These are phyloP conservation scores for Leavenworthia alabamica DNA, from an alignment of 345 rosid genomes.

Conservation along the genomic window DNA sequence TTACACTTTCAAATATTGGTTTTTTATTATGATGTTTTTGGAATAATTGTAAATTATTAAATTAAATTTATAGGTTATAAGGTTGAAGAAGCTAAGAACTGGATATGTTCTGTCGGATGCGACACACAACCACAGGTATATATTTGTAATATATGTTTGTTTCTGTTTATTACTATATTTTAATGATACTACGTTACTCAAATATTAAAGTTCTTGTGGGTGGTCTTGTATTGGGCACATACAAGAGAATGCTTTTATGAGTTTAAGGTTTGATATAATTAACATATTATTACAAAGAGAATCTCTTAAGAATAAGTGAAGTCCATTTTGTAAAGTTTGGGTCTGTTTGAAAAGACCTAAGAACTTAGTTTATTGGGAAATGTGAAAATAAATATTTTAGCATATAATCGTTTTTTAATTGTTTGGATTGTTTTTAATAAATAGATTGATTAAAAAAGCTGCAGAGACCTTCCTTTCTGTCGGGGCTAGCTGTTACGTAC, in stretches of 20 bases:
- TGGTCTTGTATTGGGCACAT: background rate
- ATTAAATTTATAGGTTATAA: slow-evolving; percentile 30
- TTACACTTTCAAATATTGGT: background rate
- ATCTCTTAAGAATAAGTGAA: background rate
- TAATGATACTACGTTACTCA: background rate
- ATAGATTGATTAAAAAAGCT: slow-evolving; percentile 37
- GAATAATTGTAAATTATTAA: background rate
- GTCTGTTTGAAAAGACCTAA: slow-evolving; percentile 28
- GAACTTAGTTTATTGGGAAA: slow-evolving; percentile 8
- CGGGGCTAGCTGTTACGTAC: slow-evolving; percentile 66
- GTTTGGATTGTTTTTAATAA: background rate
- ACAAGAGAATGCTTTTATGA: background rate
- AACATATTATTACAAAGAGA: slow-evolving; percentile 41
- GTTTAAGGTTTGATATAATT: slow-evolving; percentile 29
- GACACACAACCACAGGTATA: slow-evolving; percentile 68
- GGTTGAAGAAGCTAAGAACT: slow-evolving; percentile 65
- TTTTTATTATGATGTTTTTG: background rate
- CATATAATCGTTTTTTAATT: too few species aligned
- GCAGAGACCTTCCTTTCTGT: slow-evolving; percentile 88
- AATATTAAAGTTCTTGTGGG: background rate
- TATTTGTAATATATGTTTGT: background rate
- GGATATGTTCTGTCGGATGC: slow-evolving; percentile 64
- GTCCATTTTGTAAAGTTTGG: background rate
- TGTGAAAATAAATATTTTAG: too few species aligned
- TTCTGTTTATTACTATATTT: background rate